Conservation (phyloP, 768 basidiomycete species). For the Inosperma sp. region DNA sequence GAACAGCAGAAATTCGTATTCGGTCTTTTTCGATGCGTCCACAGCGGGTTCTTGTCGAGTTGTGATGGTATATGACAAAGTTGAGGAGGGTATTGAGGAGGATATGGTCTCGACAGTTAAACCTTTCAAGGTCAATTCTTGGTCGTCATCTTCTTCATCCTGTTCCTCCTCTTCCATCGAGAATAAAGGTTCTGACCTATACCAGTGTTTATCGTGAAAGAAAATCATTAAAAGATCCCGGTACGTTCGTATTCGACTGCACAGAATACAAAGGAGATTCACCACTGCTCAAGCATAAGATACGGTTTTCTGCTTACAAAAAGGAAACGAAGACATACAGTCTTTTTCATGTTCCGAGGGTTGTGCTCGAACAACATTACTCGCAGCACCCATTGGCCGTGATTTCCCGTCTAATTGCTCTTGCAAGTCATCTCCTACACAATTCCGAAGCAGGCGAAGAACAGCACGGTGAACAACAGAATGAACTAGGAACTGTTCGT, state of each 20-base stretch:
- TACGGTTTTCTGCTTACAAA: too few relatives aligned
- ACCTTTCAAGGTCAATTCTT: conserved; percentile 21
- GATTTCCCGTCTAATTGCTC: conserved; percentile 78
- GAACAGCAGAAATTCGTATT: conserved; percentile 95
- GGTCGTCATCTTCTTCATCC: conserved; percentile 51
- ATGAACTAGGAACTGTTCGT: conserved; percentile 91
- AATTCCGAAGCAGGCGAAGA: conserved; percentile 75
- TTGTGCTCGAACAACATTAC: conserved; percentile 56
- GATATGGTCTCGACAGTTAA: conserved; percentile 14
- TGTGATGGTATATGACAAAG: conserved; percentile 55
- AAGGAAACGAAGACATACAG: conserved; percentile 41
- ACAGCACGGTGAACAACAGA: conserved; percentile 88
- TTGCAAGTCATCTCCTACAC: conserved; percentile 88
- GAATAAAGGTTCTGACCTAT: conserved; percentile 69
- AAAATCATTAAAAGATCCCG: conserved; percentile 94
- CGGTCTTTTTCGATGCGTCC: conserved; percentile 51
- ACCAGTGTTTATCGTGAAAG: conserved; percentile 93
- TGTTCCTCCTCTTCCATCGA: conserved; percentile 75
- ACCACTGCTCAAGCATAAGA: conserved; percentile 74
- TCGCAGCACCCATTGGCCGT: conserved; percentile 80
- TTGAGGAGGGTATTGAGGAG: conserved; percentile 43
- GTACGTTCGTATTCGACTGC: conserved; percentile 85
- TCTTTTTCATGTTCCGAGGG: conserved; percentile 91
- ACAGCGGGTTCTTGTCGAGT: conserved; percentile 43
- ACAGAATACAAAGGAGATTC: conserved; percentile 85